Percentiles rank a stretch among this genome's conserved stretches.
phyloP scores from a whole-genome alignment of 2,329 filamentous ascomycete species.

The Emmonsiellopsis sp. region DNA sequence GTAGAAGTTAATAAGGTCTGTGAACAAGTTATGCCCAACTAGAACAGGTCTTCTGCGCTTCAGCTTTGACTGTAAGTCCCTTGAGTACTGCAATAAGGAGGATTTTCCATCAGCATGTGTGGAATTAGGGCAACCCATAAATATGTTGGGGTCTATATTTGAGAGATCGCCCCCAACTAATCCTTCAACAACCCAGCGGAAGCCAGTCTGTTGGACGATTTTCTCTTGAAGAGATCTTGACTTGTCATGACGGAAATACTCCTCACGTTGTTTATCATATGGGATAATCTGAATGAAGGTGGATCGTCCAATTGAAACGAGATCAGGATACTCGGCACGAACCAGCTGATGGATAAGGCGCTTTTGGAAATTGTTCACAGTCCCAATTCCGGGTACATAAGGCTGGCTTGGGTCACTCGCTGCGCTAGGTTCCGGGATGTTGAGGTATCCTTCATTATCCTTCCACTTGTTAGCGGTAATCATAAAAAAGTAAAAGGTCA shows the following conservation, averaged over 20 bases:
- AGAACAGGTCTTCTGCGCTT: constrained; percentile 40
- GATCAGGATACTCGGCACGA: constrained; percentile 45
- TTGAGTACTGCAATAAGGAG: constrained; percentile 17
- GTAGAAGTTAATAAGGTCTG: constrained; percentile 54
- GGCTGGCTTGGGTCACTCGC: constrained; percentile 13
- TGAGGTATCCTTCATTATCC: constrained; percentile 31
- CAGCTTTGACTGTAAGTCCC: constrained; percentile 30
- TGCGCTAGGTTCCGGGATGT: constrained; percentile 30
- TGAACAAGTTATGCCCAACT: constrained; percentile 56
- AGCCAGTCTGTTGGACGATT: constrained; percentile 30
- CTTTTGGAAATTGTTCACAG: constrained; percentile 51
- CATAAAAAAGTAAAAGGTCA: not conserved
- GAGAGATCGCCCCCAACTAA: constrained; percentile 33
- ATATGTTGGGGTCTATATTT: constrained; percentile 24
- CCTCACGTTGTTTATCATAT: constrained; percentile 28
- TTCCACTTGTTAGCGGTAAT: constrained; percentile 2
- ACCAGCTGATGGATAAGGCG: constrained; percentile 57
- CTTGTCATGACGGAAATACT: constrained; percentile 19
- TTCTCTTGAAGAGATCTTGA: constrained; percentile 17
- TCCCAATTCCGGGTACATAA: too few relatives aligned
- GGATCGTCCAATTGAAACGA: constrained; percentile 28
- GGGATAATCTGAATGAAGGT: constrained; percentile 33
- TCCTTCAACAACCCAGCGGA: constrained; percentile 40
- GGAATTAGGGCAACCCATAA: constrained; percentile 15
- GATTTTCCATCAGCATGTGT: constrained; percentile 11